These are phyloP conservation scores for Backusella morwellensis DNA, from an alignment of 192 early-diverging fungal genomes.

Conservation along the genomic window DNA sequence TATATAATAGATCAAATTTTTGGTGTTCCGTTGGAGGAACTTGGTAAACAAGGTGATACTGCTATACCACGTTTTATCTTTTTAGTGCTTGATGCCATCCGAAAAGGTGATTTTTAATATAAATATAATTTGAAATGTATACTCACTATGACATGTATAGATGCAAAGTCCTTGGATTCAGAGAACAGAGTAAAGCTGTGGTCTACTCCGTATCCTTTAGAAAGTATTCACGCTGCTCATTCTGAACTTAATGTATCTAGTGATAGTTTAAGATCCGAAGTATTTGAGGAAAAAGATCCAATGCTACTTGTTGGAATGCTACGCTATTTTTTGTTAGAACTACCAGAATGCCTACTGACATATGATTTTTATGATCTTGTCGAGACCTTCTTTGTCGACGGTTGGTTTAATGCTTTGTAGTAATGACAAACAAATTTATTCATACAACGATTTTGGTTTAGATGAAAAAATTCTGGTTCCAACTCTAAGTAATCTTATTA, in stretches of 20 bases:
- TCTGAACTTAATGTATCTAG: conserved; percentile 60
- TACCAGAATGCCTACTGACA: conserved; percentile 65
- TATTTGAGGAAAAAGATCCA: conserved; percentile 56
- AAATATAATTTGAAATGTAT: not conserved
- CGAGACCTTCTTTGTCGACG: conserved; percentile 58
- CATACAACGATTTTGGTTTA: not conserved
- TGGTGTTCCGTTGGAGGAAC: conserved; percentile 70
- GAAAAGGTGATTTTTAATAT: conserved; percentile 39
- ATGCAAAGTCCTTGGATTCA: not conserved
- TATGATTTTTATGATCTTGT: conserved; percentile 68
- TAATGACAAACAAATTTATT: not conserved
- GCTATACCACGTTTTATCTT: conserved; percentile 60
- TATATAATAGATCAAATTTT: conserved; percentile 64
- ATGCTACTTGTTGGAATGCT: conserved; percentile 57
- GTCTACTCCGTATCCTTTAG: conserved; percentile 58
- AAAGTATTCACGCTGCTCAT: conserved; percentile 58
- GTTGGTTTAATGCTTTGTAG: conserved; percentile 26
- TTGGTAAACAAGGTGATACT: conserved; percentile 55
- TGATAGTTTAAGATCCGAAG: conserved; percentile 49
- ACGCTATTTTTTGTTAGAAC: conserved; percentile 66
- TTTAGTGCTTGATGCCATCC: conserved; percentile 57
- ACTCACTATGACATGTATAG: not conserved
- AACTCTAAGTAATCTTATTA: conserved; percentile 48
- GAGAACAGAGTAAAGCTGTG: conserved; percentile 37
- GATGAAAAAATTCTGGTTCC: conserved; percentile 29